Base-by-base conservation (phyloP, 2,329 filamentous ascomycete species). In the Trichoderma atrobrunneum region DNA sequence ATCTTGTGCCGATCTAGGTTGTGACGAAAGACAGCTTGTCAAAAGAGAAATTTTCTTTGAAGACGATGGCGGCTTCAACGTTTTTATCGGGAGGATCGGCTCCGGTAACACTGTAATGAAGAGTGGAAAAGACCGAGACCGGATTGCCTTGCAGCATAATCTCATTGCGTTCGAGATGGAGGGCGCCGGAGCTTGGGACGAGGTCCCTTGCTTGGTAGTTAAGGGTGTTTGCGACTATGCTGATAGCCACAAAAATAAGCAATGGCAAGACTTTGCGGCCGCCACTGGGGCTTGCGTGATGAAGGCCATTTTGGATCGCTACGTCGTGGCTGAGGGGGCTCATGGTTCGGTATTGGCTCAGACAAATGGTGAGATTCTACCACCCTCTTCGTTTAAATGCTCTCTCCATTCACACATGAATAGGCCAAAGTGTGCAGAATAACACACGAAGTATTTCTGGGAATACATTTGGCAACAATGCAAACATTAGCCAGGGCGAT, bases 81-180 rank as follows among this genome's bases (percentile, higher is more conserved):
- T 84, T 0, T 80, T 82, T 66, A 76, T 84, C 28, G 83, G 83
- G 0, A 73, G 73, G 0, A 77, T 85, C 10, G 83, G 77, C 3
- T 83, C 82, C 1, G 81, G 78, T 16, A 79, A 84, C 56, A 77
- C 76, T 8, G 81, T 85, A 3, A 81, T 85, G 74, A 84, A 81
- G 63, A 81, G 80, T 7, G 80, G 78, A 5, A 57, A 74, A 18
- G 71, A 78, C 7, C 78, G 83, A 12, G 83, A 85, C 59, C 18
- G 48, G 0, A 74, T 83, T 26, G 77, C 81, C 5, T 48, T 65
- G 18, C 12, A 72, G 57, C 64, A 76, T 0, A 34, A 54, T 1
- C 69, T 80, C 4, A 76, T 81, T 18, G 79, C 73, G 0, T 81
- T 81, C 21, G 79, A 81, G 73, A 81, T 79, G 79, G 79, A 79